Evolutionary conservation across 1,139 yeast genomes (phyloP).

Genomic region (Arxiozyma bovina): DNA sequence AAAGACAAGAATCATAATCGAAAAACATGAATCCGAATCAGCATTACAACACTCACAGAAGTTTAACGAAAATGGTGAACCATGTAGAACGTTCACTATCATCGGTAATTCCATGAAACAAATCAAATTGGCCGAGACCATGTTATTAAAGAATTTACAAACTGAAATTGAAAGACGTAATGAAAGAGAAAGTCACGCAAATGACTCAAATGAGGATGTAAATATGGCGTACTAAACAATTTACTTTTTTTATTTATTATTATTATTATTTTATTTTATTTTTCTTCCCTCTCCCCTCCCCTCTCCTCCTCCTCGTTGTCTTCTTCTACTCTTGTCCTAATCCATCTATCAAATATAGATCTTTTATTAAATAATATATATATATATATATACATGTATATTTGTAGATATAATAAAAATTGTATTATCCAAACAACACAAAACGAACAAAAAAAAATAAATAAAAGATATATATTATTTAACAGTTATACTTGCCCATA

Average conservation of each 20-base stretch:
- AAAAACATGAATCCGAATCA: constrained; percentile 55
- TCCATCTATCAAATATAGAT: too few relatives aligned
- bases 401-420: background rate
- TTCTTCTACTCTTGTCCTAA: too few relatives aligned
- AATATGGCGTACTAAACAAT: background rate
- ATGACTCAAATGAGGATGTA: background rate
- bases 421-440: background rate
- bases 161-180: constrained; percentile 65
- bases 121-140: constrained; percentile 27
- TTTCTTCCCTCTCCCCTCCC: too few relatives aligned
- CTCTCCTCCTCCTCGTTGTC: too few relatives aligned
- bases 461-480: too few relatives aligned
- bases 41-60: background rate
- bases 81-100: constrained; percentile 65
- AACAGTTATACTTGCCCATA: too few relatives aligned
- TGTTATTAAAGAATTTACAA: constrained; percentile 50
- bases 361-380: too few relatives aligned
- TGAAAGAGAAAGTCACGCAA: constrained; percentile 1
- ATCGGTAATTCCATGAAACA: constrained; percentile 45
- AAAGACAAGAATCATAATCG: constrained; percentile 75
- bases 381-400: background rate
- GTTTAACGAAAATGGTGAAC: constrained; percentile 49
- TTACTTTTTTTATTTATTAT: too few relatives aligned
- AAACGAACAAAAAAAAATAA: background rate
- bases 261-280: too few relatives aligned